A percentile compares a stretch with the other conserved stretches of the same genome.
phyloP scores from a whole-genome alignment of 306 rosid genomes.

The Cicer cuneatum region DNA sequence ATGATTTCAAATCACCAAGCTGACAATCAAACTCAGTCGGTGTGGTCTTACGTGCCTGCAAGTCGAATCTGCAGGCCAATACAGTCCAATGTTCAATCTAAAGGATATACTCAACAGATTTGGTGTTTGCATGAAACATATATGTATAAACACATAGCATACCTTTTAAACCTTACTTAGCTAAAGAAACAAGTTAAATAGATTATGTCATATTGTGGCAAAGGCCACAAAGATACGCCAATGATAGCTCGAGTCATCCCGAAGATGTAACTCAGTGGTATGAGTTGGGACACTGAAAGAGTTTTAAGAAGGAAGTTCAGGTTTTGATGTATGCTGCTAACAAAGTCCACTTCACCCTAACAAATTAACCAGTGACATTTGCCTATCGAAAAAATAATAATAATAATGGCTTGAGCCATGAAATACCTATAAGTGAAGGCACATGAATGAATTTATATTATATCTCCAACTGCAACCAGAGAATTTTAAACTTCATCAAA shows the following conservation, averaged over 20 bases:
- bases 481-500: conserved; percentile 2
- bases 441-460: not conserved
- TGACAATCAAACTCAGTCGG: too few relatives aligned
- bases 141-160: not conserved
- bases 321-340: too few relatives aligned
- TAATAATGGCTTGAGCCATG: not conserved
- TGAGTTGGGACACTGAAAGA: too few relatives aligned
- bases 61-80: not conserved
- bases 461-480: not conserved
- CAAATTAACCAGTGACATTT: too few relatives aligned
- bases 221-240: not conserved
- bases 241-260: not conserved
- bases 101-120: not conserved
- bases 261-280: too few relatives aligned
- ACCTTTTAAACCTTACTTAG: not conserved
- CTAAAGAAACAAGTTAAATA: conserved; percentile 11
- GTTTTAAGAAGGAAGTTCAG: too few relatives aligned
- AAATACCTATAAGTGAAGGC: not conserved
- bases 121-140: not conserved
- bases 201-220: not conserved
- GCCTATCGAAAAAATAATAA: too few relatives aligned
- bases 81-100: not conserved
- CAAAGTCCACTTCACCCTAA: too few relatives aligned
- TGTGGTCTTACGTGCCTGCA: not conserved
- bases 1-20: too few relatives aligned